Evolutionary conservation across 805 yeast genomes (phyloP), one percentile per base, ranked within the genome.

Genomic region (Starmerella scarabaei): DNA sequence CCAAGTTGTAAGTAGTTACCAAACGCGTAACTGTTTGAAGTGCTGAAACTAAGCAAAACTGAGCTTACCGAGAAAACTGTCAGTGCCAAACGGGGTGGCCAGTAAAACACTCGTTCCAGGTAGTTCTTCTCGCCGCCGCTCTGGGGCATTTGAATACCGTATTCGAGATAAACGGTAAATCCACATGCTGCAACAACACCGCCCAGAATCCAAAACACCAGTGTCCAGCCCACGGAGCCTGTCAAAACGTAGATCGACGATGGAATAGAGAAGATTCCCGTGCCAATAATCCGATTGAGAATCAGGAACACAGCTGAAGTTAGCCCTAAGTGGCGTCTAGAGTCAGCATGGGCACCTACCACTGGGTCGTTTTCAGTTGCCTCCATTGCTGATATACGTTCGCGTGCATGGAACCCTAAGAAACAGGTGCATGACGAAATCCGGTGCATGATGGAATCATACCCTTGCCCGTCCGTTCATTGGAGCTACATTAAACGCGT

Each of bases 51-150:
- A 12, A 76, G 57, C 19, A 74, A 47, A n/a, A 75, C 73, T 42
- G 72, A 67, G 37, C 67, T 68, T 33, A 73, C 67, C 3, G 77
- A 69, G 41, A 65, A 68, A 11, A 64, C 50, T 16, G 64, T 69
- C 36, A 74, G 68, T 21, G 71, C 68, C 33, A 76, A 60, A 41
- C 71, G 68, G 49, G 62, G 66, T 5, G 83, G 83, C 42, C 60
- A 63, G 30, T 61, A 61, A 60, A 64, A 75, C 15, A 75, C 70
- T 42, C 74, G 61, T 53, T 74, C 79, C 37, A 76, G 62, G 51
- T 76, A 76, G 55, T 76, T 76, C 57, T 74, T 73, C 53, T 76
- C 83, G 33, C 82, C 82, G 21, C 83, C 83, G 47, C 72, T 71
- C 45, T 68, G 64, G 2, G 82, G 81, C 49, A 76, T 66, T 35